These are phyloP conservation scores for Suhomyces chickasaworum DNA, from an alignment of 1,139 yeast species.

Conservation along the genomic window DNA sequence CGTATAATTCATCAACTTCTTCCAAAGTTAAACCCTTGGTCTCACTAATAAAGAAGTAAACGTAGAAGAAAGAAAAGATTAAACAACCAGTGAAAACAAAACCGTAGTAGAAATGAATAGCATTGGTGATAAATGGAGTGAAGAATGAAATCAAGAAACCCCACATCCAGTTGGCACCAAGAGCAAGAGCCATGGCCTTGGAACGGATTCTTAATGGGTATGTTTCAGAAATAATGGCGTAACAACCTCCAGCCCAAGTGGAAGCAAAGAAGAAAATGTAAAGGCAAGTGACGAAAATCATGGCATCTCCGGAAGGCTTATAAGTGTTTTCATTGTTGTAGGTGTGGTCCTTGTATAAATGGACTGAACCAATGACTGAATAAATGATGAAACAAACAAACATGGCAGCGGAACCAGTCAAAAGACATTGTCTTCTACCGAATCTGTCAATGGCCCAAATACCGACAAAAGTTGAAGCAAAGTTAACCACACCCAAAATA, in stretches of 20 bases:
- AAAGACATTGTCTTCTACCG: slow-evolving; percentile 70
- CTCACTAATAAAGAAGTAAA: slow-evolving; percentile 60
- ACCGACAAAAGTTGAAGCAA: slow-evolving; percentile 71
- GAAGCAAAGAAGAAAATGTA: slow-evolving; percentile 84
- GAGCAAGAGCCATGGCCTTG: slow-evolving; percentile 76
- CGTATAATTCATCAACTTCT: slow-evolving; percentile 67
- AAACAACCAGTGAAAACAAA: slow-evolving; percentile 30
- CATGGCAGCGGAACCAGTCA: slow-evolving; percentile 53
- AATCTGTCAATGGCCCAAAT: slow-evolving; percentile 67
- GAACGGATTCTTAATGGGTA: slow-evolving; percentile 81
- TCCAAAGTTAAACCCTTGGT: slow-evolving; percentile 69
- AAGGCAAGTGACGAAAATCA: slow-evolving; percentile 78
- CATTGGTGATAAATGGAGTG: slow-evolving; percentile 61
- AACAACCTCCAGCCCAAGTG: slow-evolving; percentile 87
- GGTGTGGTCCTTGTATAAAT: slow-evolving; percentile 56
- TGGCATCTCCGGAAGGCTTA: slow-evolving; percentile 65
- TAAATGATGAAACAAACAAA: slow-evolving; percentile 60
- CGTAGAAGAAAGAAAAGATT: slow-evolving; percentile 42
- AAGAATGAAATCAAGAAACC: slow-evolving; percentile 78
- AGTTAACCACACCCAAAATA: slow-evolving; percentile 65
- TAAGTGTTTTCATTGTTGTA: slow-evolving; percentile 26
- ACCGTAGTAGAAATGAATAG: slow-evolving; percentile 32
- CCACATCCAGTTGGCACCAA: slow-evolving; percentile 78
- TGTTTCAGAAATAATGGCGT: slow-evolving; percentile 76
- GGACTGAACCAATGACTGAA: slow-evolving; percentile 60